A percentile compares a stretch with the other conserved stretches of the same genome.
phyloP scores from a whole-genome alignment of 345 rosid genomes.

The Pugionium dolabratum region DNA sequence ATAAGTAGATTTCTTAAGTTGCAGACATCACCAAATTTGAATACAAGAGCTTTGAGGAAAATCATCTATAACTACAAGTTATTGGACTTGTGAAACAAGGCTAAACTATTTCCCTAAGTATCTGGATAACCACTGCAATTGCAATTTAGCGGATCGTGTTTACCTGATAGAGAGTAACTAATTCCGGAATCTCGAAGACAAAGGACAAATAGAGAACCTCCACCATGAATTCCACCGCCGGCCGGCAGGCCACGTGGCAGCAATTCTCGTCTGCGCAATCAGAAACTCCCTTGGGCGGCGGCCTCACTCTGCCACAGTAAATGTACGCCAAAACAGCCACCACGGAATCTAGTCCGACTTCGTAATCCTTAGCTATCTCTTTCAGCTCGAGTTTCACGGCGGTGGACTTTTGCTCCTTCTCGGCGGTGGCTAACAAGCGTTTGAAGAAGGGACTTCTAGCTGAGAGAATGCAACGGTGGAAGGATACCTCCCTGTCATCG shows the following conservation, averaged over 20 bases:
- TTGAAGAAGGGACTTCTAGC: constrained; percentile 66
- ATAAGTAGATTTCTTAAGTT: too few species aligned
- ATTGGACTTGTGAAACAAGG: too few species aligned
- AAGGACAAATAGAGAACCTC: constrained; percentile 73
- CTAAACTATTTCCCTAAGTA: too few species aligned
- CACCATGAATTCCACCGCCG: constrained; percentile 64
- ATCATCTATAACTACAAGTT: too few species aligned
- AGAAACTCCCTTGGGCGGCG: constrained; percentile 54
- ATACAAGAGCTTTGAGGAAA: too few species aligned
- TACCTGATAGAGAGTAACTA: constrained; percentile 71
- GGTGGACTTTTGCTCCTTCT: constrained; percentile 38
- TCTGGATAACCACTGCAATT: neutral
- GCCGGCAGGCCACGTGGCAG: constrained; percentile 69
- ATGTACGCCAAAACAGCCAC: constrained; percentile 62
- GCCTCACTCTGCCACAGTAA: constrained; percentile 67
- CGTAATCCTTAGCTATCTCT: constrained; percentile 58
- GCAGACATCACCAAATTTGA: too few species aligned
- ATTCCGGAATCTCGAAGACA: constrained; percentile 59
- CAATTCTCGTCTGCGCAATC: constrained; percentile 75
- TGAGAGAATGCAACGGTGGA: constrained; percentile 76
- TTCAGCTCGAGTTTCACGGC: constrained; percentile 51
- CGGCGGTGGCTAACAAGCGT: constrained; percentile 44
- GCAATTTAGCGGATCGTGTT: neutral
- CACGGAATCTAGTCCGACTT: constrained; percentile 59
- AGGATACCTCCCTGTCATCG: constrained; percentile 54